Evolutionary conservation across 257 asterid genomes (phyloP).

Genomic region (Lavandula angustifolia): DNA sequence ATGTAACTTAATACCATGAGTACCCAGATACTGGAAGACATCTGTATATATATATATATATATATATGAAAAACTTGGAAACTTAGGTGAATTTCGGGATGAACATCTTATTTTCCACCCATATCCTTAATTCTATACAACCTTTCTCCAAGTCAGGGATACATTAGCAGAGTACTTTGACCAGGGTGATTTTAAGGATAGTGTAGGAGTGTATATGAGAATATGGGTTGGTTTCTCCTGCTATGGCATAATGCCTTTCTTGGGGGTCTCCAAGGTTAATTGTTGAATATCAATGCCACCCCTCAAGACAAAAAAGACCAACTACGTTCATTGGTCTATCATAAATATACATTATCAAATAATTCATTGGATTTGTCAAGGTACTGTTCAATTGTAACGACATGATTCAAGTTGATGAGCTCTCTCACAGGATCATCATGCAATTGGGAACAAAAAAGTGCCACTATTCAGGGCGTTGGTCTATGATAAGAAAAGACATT

Average conservation of each 20-base stretch:
- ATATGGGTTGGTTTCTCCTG: not conserved
- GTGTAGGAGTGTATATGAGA: not conserved
- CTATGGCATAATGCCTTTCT: not conserved
- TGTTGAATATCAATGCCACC: not conserved
- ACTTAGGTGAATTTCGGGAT: not conserved
- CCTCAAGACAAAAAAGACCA: not conserved
- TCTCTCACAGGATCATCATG: not conserved
- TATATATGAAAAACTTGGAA: not conserved
- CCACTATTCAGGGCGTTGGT: too few relatives aligned
- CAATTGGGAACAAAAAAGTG: not conserved
- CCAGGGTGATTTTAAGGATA: not conserved
- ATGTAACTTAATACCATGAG: not conserved
- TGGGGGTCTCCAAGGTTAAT: not conserved
- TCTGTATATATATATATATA: too few relatives aligned
- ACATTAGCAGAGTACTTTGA: not conserved
- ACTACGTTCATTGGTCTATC: not conserved
- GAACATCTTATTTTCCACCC: not conserved
- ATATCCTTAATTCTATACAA: not conserved
- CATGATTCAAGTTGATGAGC: not conserved
- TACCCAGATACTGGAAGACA: not conserved
- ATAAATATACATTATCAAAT: not conserved
- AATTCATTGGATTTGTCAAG: not conserved
- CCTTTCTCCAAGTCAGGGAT: not conserved
- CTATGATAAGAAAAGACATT: too few relatives aligned
- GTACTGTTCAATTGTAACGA: not conserved